Percentiles rank a stretch among this genome's conserved stretches.
Evolutionary conservation across 108 stramenopile genomes (phyloP).

Genomic region (Cylindrotheca fusiformis): DNA sequence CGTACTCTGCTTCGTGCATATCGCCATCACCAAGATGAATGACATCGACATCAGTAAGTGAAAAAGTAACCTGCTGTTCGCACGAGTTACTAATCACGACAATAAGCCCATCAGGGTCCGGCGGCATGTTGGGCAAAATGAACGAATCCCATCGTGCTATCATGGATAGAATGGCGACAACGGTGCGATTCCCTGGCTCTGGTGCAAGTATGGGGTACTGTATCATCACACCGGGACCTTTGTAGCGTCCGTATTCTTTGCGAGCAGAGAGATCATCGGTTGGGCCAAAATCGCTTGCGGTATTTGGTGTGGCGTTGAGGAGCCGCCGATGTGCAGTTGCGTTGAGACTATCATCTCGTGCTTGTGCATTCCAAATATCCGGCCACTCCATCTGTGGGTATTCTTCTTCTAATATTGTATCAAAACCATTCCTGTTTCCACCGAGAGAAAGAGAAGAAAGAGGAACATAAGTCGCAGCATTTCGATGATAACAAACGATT

Average conservation of each 20-base stretch:
- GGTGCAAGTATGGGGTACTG: background rate
- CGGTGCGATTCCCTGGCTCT: background rate
- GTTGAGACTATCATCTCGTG: background rate
- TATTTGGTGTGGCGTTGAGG: background rate
- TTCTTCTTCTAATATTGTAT: background rate
- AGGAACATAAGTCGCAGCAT: background rate
- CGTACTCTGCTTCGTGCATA: slow-evolving; percentile 9
- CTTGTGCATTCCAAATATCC: no score
- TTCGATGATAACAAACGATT: background rate
- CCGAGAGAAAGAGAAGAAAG: background rate
- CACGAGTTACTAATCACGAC: slow-evolving; percentile 42
- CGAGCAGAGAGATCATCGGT: background rate
- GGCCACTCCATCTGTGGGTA: background rate
- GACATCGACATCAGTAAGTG: slow-evolving; percentile 12
- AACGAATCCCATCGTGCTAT: slow-evolving; percentile 46
- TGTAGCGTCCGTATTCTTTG: background rate
- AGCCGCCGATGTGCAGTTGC: background rate
- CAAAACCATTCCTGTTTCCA: background rate
- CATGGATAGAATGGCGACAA: slow-evolving; percentile 42
- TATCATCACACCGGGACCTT: background rate
- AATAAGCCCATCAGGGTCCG: slow-evolving; percentile 43
- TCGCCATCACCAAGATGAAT: slow-evolving; percentile 11
- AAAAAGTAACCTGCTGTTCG: slow-evolving; percentile 12
- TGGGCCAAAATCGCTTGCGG: background rate
- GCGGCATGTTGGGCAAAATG: slow-evolving; percentile 37